These are phyloP conservation scores for Trichosanthes cucumerina DNA, from an alignment of 306 rosid species.

Conservation along the genomic window DNA sequence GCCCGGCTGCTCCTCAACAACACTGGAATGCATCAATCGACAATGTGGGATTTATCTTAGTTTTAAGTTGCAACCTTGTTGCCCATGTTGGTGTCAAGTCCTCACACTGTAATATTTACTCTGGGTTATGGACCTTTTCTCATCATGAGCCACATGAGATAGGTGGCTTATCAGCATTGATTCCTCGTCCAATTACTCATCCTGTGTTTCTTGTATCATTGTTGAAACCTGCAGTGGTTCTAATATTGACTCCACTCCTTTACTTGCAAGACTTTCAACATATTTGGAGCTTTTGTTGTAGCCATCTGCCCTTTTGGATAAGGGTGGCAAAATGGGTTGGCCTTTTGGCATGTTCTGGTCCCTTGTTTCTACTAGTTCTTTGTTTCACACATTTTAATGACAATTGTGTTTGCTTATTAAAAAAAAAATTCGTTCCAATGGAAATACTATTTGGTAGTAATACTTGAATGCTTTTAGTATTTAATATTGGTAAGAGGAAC, in stretches of 20 bases:
- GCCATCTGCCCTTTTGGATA: neutral
- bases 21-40: neutral
- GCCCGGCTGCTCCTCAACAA: too few species aligned
- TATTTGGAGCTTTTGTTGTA: neutral
- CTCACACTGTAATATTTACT: neutral
- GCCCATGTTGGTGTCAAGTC: neutral
- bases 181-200: neutral
- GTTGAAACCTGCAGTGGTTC: neutral
- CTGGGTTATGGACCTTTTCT: neutral
- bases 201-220: neutral
- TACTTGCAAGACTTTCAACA: neutral
- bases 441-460: neutral
- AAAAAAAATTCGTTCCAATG: neutral
- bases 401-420: neutral
- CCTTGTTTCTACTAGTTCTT: neutral
- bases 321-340: neutral
- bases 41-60: neutral
- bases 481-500: neutral
- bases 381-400: neutral
- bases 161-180: neutral
- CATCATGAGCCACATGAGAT: neutral
- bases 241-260: neutral
- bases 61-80: neutral
- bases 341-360: neutral
- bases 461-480: neutral